Conservation (phyloP, 2,329 filamentous ascomycete species). For the Capronia coronata region DNA sequence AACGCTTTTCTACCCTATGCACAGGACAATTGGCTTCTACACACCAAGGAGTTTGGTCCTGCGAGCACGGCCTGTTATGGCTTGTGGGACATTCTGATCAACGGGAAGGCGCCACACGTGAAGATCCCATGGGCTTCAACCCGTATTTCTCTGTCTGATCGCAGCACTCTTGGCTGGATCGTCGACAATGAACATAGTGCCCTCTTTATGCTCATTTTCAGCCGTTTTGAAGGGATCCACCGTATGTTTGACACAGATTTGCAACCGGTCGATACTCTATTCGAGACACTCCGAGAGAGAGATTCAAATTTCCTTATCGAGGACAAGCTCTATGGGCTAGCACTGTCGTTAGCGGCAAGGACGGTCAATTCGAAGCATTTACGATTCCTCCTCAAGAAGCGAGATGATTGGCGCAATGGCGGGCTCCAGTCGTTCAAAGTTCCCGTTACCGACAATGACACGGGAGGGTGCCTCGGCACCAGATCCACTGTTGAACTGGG, state of each 20-base stretch:
- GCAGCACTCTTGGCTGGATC: neutral
- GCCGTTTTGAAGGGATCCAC: too few relatives aligned
- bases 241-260: neutral
- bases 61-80: neutral
- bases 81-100: conserved; percentile 2
- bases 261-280: neutral
- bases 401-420: too few relatives aligned
- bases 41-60: neutral
- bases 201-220: too few relatives aligned
- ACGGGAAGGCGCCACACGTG: neutral
- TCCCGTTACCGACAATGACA: too few relatives aligned
- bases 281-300: neutral
- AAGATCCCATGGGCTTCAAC: neutral
- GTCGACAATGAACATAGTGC: conserved; percentile 2
- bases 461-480: too few relatives aligned
- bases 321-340: too few relatives aligned
- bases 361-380: too few relatives aligned
- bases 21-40: conserved; percentile 8
- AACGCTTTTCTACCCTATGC: conserved; percentile 9
- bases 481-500: too few relatives aligned
- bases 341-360: too few relatives aligned
- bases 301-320: too few relatives aligned
- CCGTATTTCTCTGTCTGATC: neutral
- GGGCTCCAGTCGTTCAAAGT: too few relatives aligned
- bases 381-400: too few relatives aligned